Evolutionary conservation across 768 basidiomycete species (phyloP), one percentile per base, ranked within the genome.

Genomic region (Suillus subluteus): DNA sequence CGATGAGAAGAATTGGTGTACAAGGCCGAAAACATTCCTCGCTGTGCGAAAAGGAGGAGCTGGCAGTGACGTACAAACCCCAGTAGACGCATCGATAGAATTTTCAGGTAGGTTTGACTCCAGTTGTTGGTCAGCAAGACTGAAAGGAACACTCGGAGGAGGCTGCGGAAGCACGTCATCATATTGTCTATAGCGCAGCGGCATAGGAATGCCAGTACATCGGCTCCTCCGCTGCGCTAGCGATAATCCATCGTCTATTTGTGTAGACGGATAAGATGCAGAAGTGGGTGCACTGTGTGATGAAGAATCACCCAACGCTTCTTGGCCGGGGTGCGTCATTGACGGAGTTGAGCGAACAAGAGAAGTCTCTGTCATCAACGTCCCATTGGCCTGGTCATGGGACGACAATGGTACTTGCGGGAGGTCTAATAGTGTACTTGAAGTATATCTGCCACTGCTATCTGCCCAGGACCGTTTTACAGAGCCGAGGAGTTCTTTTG

Each of bases 21-120:
- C 26, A 4, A 67, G 58, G 4, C 66, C 63, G 37, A 67, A 67
- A 1, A 38, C 52, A 32, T 67, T 67, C 26, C 16, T 56, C 1
- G 40, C 23, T 6, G 46, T 62, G 12, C 3, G 40, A 35, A 38
- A 52, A 35, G 62, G 48, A 26, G 41, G 12, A 0, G 44, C 8
- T 6, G 4, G 3, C 13, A 13, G 21, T 9, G n/a, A 44, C 6
- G 52, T 16, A 38, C 6, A 11, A 35, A 15, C 11, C 1, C 6
- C 9, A 2, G 15, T 52, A 1, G 7, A 6, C 2, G 1, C 2
- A 3, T 21, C 11, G 3, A 1, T 35, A 4, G 55, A 11, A 38
- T 64, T 43, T 43, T 1, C 18, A 26, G 43, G 18, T 7, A 3
- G 43, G 43, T 6, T 2, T 16, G 3, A 6, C 18, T 7, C 6